Conservation (phyloP, 495 filamentous ascomycete genomes). For the Hyaloscypha hepaticicola region DNA sequence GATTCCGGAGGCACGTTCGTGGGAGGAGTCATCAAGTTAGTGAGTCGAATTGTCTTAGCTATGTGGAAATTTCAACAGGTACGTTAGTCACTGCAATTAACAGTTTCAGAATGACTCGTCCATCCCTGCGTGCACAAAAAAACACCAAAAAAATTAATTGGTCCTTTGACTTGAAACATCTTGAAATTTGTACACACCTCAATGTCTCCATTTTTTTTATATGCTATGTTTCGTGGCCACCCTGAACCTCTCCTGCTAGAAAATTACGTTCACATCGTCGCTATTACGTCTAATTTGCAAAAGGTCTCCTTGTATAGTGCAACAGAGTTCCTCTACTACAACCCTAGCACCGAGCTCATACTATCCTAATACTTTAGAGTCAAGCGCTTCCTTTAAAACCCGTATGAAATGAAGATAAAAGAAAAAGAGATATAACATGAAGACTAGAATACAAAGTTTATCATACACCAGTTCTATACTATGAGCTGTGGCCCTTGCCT, state of each 20-base stretch:
- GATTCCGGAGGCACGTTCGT: conserved; percentile 5
- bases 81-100: neutral
- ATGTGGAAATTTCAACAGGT: neutral
- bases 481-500: neutral
- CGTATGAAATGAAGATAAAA: neutral
- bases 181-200: neutral
- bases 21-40: neutral
- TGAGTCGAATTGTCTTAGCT: conserved; percentile 8
- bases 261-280: neutral
- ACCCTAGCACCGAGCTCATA: neutral
- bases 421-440: no score
- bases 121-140: no score
- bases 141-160: no score
- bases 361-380: neutral
- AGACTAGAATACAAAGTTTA: no score
- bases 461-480: no score
- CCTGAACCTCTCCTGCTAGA: neutral
- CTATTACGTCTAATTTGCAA: neutral
- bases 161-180: no score
- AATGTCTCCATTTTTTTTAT: conserved; percentile 11
- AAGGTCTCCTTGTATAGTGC: neutral
- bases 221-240: conserved; percentile 5
- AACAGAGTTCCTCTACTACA: conserved; percentile 5
- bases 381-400: neutral
- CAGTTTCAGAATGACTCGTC: neutral